Evolutionary conservation across 768 basidiomycete genomes (phyloP).

Genomic region (Calocybe cyanea): DNA sequence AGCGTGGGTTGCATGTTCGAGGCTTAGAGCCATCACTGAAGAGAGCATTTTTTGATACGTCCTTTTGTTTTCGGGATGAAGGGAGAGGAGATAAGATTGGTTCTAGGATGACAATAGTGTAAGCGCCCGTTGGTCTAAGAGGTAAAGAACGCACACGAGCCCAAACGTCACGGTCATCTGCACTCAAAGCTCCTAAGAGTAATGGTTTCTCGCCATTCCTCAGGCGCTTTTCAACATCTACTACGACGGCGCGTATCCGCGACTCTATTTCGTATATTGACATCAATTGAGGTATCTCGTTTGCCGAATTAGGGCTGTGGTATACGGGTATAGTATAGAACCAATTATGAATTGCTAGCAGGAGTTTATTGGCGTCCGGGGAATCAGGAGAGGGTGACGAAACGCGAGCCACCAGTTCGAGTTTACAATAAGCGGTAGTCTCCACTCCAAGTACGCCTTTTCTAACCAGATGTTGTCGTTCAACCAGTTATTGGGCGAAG

Average conservation of each 20-base stretch:
- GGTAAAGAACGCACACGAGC: slow-evolving; percentile 50
- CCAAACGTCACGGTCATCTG: slow-evolving; percentile 83
- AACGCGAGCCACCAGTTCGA: slow-evolving; percentile 97
- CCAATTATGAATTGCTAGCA: slow-evolving; percentile 74
- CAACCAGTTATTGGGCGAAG: slow-evolving; percentile 89
- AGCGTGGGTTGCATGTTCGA: slow-evolving; percentile 68
- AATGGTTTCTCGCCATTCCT: slow-evolving; percentile 52
- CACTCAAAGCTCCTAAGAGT: slow-evolving; percentile 68
- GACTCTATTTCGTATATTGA: slow-evolving; percentile 38
- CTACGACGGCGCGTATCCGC: slow-evolving; percentile 39
- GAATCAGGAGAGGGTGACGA: slow-evolving; percentile 39
- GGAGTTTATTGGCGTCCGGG: slow-evolving; percentile 51
- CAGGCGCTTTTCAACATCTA: slow-evolving; percentile 55
- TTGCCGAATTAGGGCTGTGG: slow-evolving; percentile 29
- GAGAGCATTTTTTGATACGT: slow-evolving; percentile 62
- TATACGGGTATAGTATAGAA: slow-evolving; percentile 75
- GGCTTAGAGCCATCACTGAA: slow-evolving; percentile 75
- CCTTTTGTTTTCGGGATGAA: slow-evolving; percentile 62
- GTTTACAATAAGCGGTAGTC: slow-evolving; percentile 80
- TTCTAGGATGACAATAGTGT: slow-evolving; percentile 47
- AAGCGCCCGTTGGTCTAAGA: neutral
- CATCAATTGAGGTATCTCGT: slow-evolving; percentile 26
- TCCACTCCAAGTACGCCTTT: slow-evolving; percentile 85
- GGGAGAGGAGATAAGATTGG: slow-evolving; percentile 58
- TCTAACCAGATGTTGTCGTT: slow-evolving; percentile 91